A percentile compares a stretch with the other conserved stretches of the same genome.
phyloP scores from a whole-genome alignment of 2,329 filamentous ascomycete genomes.

The Karstenula rhodostoma region DNA sequence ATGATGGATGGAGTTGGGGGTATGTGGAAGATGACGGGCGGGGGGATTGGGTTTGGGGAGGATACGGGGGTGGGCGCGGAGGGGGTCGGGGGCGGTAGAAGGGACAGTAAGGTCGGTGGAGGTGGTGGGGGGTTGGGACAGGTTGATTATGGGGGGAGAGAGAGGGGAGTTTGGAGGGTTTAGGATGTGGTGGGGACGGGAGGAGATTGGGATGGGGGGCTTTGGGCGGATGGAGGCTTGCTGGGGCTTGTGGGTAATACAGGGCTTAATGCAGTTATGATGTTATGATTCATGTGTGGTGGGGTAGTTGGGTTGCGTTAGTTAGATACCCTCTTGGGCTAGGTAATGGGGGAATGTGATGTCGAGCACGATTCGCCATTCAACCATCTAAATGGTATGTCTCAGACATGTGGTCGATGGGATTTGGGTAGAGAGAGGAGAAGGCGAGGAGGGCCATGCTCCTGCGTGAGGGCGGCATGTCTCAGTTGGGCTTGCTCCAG shows the following conservation, averaged over 20 bases:
- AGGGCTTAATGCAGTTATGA: conserved; percentile 1
- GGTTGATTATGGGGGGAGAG: conserved; percentile 7
- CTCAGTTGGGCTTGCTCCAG: not conserved
- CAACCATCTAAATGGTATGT: not conserved
- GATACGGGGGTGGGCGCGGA: conserved; percentile 29
- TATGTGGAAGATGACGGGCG: conserved; percentile 37
- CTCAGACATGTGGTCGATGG: conserved; percentile 16
- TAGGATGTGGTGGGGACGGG: no score
- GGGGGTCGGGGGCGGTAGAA: conserved; percentile 7
- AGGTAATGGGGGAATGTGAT: not conserved
- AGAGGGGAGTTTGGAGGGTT: conserved; percentile 3
- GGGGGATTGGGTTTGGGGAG: conserved; percentile 31
- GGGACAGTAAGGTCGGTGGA: conserved; percentile 16
- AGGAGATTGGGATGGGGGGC: not conserved
- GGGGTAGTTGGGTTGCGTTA: not conserved
- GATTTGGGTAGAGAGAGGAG: conserved; percentile 10
- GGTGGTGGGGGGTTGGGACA: not conserved
- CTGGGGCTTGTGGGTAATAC: not conserved
- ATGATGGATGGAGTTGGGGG: conserved; percentile 18
- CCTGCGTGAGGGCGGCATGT: conserved; percentile 3
- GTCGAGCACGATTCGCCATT: not conserved
- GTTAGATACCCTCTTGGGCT: not conserved
- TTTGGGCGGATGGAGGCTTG: not conserved
- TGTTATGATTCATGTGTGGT: conserved; percentile 5
- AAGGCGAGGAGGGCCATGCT: conserved; percentile 6